A percentile compares a stretch with the other conserved stretches of the same genome.
Evolutionary conservation across 768 basidiomycete genomes (phyloP).

Genomic region (Termitomyces sp.): DNA sequence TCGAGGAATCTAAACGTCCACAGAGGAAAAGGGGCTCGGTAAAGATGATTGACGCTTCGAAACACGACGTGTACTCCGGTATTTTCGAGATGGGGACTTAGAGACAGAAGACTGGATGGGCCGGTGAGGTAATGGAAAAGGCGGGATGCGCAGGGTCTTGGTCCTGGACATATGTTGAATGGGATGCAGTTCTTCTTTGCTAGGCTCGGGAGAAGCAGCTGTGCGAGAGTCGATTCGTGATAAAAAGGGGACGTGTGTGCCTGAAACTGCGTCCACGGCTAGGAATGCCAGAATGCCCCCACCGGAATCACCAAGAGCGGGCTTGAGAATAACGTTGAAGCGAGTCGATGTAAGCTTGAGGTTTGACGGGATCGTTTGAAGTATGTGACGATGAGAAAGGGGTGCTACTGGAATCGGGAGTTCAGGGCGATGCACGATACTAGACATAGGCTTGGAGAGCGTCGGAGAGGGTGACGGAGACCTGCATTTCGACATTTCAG

Average conservation of each 20-base stretch:
- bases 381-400: background rate
- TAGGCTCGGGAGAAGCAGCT: background rate
- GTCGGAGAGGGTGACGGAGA: no score
- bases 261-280: background rate
- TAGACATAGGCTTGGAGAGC: background rate
- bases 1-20: background rate
- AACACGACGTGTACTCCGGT: no score
- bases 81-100: background rate
- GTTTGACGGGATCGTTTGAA: background rate
- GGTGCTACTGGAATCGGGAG: constrained; percentile 6
- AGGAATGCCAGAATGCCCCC: background rate
- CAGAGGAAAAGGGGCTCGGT: background rate
- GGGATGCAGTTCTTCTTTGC: background rate
- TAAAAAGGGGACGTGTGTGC: background rate
- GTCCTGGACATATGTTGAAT: background rate
- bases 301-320: background rate
- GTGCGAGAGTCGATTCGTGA: background rate
- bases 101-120: background rate
- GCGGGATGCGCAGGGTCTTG: background rate
- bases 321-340: background rate
- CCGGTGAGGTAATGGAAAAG: background rate
- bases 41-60: background rate
- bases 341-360: background rate
- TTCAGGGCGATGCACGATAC: constrained; percentile 8
- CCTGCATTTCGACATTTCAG: no score